Percentiles rank a stretch among this genome's conserved stretches.
Conservation (phyloP, 495 filamentous ascomycete species). For the Penicillium argentinense region DNA sequence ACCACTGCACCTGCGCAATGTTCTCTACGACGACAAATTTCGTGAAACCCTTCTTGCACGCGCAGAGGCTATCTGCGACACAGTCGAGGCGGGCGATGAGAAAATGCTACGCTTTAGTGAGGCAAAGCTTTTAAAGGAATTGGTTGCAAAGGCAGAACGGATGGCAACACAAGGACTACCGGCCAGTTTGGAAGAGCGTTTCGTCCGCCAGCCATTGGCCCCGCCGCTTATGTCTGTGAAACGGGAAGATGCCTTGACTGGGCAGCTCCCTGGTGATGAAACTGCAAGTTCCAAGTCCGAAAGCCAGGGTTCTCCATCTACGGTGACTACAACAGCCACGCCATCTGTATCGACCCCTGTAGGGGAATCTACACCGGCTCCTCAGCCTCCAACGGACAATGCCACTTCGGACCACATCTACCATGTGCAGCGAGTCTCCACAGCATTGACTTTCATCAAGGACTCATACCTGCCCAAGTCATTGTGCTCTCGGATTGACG, state of each 20-base stretch:
- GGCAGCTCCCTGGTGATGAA: slow-evolving; percentile 12
- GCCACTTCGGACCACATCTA: slow-evolving; percentile 48
- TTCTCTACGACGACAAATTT: slow-evolving; percentile 51
- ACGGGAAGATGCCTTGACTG: slow-evolving; percentile 38
- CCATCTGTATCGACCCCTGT: slow-evolving; percentile 44
- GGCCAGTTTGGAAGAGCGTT: slow-evolving; percentile 79
- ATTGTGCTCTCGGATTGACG: slow-evolving; percentile 50
- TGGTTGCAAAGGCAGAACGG: slow-evolving; percentile 68
- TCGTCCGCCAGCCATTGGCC: slow-evolving; percentile 73
- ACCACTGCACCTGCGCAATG: slow-evolving; percentile 55
- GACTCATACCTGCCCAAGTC: slow-evolving; percentile 63
- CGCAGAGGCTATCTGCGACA: slow-evolving; percentile 71
- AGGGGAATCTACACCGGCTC: slow-evolving; percentile 32
- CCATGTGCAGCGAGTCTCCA: slow-evolving; percentile 69
- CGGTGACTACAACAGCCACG: slow-evolving; percentile 37
- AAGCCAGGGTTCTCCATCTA: slow-evolving; percentile 33
- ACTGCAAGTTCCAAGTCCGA: slow-evolving; percentile 30
- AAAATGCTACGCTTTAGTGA: slow-evolving; percentile 75
- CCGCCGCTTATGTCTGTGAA: slow-evolving; percentile 67
- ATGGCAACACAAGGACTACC: slow-evolving; percentile 69
- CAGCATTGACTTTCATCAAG: slow-evolving; percentile 73
- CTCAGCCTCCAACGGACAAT: slow-evolving; percentile 30
- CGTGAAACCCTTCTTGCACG: slow-evolving; percentile 44
- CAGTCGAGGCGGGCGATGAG: slow-evolving; percentile 77
- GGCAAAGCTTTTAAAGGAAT: slow-evolving; percentile 62